Evolutionary conservation across 331 rosid genomes (phyloP), one percentile per base, ranked within the genome.

Genomic region (Ulmus americana): DNA sequence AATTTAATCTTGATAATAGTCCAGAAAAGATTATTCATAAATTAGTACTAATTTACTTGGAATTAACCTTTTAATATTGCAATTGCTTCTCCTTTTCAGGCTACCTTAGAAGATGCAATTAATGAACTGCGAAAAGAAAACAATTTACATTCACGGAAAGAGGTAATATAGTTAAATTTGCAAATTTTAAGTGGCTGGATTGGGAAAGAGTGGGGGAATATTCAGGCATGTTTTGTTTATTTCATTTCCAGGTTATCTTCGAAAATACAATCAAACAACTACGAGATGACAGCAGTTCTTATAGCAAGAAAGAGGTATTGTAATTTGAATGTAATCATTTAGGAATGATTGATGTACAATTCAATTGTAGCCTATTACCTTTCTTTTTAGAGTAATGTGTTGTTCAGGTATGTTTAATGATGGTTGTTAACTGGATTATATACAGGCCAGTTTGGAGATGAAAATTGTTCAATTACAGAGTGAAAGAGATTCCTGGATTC

Each of bases 371-470:
- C 5, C 50, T 44, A 45, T 18, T 54, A 39, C 58, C n/a, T 50
- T 53, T 46, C 40, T 14, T 16, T 44, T 74, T 56, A 44, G 69
- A 64, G 41, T 53, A 51, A 40, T 44, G 40, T 43, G 64, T 39
- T 41, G 59, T 58, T 69, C 67, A 43, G 52, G 58, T 56, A 35
- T 76, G 52, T 48, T 50, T 67, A 45, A 46, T 38, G 63, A 64
- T 46, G 51, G 15, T 65, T 63, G 64, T 42, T 73, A 63, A 75
- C 50, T 44, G 46, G 59, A 71, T 71, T 39, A 59, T 64, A 69
- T 79, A 68, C 86, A 86, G 97, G 78, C 66, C 49, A 75, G 70
- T 67, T 74, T 79, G 70, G 89, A 79, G 70, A 72, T 61, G 84
- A 83, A 75, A 78, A 65, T 85, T 61, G 75, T 70, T 53, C 83